A percentile compares a stretch with the other conserved stretches of the same genome.
phyloP scores from a whole-genome alignment of 345 rosid species.

The Cardamine occulta region DNA sequence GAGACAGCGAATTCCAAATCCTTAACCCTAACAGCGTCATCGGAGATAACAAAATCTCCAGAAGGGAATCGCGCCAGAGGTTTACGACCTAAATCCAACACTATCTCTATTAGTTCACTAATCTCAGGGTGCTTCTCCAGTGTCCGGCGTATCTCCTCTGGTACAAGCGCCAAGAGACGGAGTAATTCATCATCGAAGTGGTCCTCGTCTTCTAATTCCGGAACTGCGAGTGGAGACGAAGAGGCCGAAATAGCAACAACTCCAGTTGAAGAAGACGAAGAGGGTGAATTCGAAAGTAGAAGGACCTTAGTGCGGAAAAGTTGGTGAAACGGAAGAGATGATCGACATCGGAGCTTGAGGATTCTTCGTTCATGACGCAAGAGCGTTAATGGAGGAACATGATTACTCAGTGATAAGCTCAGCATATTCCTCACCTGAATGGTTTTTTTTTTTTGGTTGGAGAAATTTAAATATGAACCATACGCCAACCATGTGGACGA shows the following conservation, averaged over 20 bases:
- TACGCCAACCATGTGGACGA: slow-evolving; percentile 27
- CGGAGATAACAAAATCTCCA: slow-evolving; percentile 80
- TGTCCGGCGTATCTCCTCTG: slow-evolving; percentile 63
- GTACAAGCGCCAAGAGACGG: slow-evolving; percentile 69
- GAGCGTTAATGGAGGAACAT: slow-evolving; percentile 43
- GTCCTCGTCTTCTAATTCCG: slow-evolving; percentile 39
- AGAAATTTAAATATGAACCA: slow-evolving; percentile 23
- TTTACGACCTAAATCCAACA: slow-evolving; percentile 85
- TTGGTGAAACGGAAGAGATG: slow-evolving; percentile 19
- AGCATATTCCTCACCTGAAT: slow-evolving; percentile 30
- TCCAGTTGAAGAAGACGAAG: slow-evolving; percentile 26
- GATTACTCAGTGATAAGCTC: slow-evolving; percentile 44
- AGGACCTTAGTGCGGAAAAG: not conserved
- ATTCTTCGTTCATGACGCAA: slow-evolving; percentile 28
- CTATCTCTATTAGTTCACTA: slow-evolving; percentile 71
- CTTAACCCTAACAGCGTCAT: slow-evolving; percentile 56
- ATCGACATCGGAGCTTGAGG: slow-evolving; percentile 24
- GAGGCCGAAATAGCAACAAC: slow-evolving; percentile 35
- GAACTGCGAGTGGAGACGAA: slow-evolving; percentile 30
- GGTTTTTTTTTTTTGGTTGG: not conserved
- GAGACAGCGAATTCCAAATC: slow-evolving; percentile 73
- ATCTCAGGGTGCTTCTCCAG: slow-evolving; percentile 66
- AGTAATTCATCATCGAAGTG: slow-evolving; percentile 62
- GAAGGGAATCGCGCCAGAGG: slow-evolving; percentile 90
- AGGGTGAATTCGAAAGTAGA: slow-evolving; percentile 6